Evolutionary conservation across 2,329 filamentous ascomycete genomes (phyloP), one percentile per base, ranked within the genome.

Genomic region (Scytalidium sp.): DNA sequence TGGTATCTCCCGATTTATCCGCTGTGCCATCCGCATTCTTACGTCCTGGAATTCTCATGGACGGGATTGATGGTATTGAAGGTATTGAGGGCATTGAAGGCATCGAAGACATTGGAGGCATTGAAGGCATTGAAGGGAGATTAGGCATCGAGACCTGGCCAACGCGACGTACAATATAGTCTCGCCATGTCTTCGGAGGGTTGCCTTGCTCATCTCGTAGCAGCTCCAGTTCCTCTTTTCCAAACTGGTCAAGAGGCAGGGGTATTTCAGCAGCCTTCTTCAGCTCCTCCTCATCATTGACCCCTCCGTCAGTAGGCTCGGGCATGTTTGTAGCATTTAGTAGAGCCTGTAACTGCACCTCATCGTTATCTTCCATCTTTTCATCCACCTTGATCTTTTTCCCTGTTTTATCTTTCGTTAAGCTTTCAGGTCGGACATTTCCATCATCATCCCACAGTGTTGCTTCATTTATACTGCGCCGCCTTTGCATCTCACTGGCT

Each of bases 401-500:
- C 8, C 17, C 17, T n/a, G n/a, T n/a, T 36, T n/a, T 10, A 15
- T 43, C 41, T 15, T 52, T 29, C 11, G 47, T 47, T 23, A 11
- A 22, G 11, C 19, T 27, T 2, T 46, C 32, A 9, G 41, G 40
- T 39, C 53, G 45, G 15, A 60, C 44, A 20, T 56, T 55, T 19
- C 59, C 59, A 51, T 61, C 59, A 52, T 61, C 59, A 41, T 61
- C 57, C 45, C 55, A 54, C 27, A 51, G 40, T 19, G 55, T 49
- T 29, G 43, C 42, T 25, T 61, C 59, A 51, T 19, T 49, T 45
- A 25, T 44, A 43, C 46, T 10, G 43, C 54, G 49, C 36, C 46
- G 21, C 43, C 52, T 41, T 19, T 54, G 53, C 10, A 48, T 45
- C 19, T 52, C 45, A n/a, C 47, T 52, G 2, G 55, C 56, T 19